These are phyloP conservation scores for Elongisporangium undulatum DNA, from an alignment of 352 stramenopile genomes.

Conservation along the genomic window DNA sequence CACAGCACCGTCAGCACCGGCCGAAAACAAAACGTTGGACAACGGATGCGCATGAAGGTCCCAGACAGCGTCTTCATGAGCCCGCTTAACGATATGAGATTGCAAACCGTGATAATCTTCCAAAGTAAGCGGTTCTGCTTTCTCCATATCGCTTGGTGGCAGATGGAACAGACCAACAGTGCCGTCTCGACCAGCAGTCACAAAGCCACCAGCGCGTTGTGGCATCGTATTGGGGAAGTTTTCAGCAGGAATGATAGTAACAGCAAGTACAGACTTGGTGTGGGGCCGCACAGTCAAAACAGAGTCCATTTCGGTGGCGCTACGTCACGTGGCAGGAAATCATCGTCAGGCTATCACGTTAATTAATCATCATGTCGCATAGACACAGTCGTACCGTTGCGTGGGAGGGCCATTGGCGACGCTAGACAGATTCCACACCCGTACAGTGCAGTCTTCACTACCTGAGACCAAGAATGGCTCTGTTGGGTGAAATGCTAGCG, in stretches of 20 bases:
- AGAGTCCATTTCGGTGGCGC: slow-evolving; percentile 71
- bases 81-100: slow-evolving; percentile 59
- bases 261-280: slow-evolving; percentile 64
- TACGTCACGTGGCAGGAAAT: slow-evolving; percentile 6
- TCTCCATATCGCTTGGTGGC: slow-evolving; percentile 50
- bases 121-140: slow-evolving; percentile 60
- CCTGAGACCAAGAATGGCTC: slow-evolving; percentile 79
- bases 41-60: slow-evolving; percentile 76
- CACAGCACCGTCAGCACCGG: slow-evolving; percentile 72
- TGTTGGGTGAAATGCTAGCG: slow-evolving; percentile 75
- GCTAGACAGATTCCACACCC: slow-evolving; percentile 76
- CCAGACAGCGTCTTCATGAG: slow-evolving; percentile 83
- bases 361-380: not conserved
- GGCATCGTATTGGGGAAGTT: slow-evolving; percentile 56
- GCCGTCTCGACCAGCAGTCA: slow-evolving; percentile 72
- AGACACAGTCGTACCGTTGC: slow-evolving; percentile 29
- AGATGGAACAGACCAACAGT: slow-evolving; percentile 66
- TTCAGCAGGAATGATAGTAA: slow-evolving; percentile 70
- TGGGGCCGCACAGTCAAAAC: slow-evolving; percentile 73
- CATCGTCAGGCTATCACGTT: slow-evolving; percentile 4
- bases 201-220: slow-evolving; percentile 55
- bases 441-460: slow-evolving; percentile 83
- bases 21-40: slow-evolving; percentile 81
- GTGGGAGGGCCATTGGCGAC: slow-evolving; percentile 56
- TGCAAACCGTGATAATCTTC: slow-evolving; percentile 74